These are phyloP conservation scores for Scheffersomyces insectosa DNA, from an alignment of 1,139 yeast genomes.

Conservation along the genomic window DNA sequence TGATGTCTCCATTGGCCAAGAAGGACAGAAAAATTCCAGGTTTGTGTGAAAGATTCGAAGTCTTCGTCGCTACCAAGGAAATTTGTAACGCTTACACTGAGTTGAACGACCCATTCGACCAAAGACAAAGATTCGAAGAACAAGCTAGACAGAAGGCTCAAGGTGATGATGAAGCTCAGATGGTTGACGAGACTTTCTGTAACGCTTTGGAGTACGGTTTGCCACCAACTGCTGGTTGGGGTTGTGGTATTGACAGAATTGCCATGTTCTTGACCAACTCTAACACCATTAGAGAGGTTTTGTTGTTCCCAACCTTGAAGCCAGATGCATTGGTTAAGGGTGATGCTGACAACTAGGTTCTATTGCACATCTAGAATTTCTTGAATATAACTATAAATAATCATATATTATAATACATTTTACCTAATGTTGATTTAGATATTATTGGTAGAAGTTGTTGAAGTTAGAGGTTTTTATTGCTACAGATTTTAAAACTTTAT, in stretches of 20 bases:
- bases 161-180: conserved; percentile 99
- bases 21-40: conserved; percentile 91
- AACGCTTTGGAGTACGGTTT: conserved; percentile 97
- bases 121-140: conserved; percentile 95
- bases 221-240: conserved; percentile 99
- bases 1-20: conserved; percentile 99
- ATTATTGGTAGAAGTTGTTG: no score
- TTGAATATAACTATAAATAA: background rate
- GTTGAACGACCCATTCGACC: conserved; percentile 98
- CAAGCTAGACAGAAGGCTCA: conserved; percentile 98
- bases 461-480: no score
- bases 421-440: no score
- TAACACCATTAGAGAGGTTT: conserved; percentile 95
- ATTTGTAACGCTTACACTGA: conserved; percentile 98
- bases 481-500: background rate
- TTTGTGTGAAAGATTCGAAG: conserved; percentile 97
- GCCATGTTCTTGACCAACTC: conserved; percentile 98
- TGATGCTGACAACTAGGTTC: conserved; percentile 22
- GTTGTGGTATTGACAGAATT: conserved; percentile 97
- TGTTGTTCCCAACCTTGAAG: conserved; percentile 97
- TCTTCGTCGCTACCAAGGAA: conserved; percentile 97
- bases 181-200: conserved; percentile 95
- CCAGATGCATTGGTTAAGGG: conserved; percentile 67
- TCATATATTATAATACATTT: background rate
- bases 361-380: background rate